Conservation (phyloP, 768 basidiomycete species). For the Lentinula raphanica region DNA sequence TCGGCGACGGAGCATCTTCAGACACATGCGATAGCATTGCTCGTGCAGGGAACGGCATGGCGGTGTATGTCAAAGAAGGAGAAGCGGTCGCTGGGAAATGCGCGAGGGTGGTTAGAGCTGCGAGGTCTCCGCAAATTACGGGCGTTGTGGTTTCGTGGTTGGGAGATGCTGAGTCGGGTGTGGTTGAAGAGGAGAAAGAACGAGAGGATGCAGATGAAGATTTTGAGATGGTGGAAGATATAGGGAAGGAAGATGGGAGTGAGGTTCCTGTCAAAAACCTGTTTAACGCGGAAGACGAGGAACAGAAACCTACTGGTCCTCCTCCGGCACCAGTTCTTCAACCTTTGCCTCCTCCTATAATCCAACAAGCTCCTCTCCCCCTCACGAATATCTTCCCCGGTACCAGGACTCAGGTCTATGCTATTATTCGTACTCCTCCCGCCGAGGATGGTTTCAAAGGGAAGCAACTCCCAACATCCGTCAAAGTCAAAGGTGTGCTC, state of each 20-base stretch:
- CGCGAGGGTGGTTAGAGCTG: slow-evolving; percentile 4
- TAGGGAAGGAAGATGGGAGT: too few species aligned
- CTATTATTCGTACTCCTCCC: not conserved
- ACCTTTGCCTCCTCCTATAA: slow-evolving; percentile 1
- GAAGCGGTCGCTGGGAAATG: slow-evolving; percentile 6
- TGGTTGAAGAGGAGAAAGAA: not conserved
- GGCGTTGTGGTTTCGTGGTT: not conserved
- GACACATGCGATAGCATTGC: slow-evolving; percentile 13
- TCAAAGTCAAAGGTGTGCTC: not conserved
- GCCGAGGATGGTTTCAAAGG: not conserved
- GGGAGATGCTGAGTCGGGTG: not conserved
- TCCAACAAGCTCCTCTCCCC: slow-evolving; percentile 6
- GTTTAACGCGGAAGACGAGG: not conserved
- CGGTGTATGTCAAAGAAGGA: not conserved
- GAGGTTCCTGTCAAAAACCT: not conserved
- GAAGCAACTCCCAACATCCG: not conserved
- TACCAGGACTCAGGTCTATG: slow-evolving; percentile 3
- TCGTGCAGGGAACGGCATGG: slow-evolving; percentile 8
- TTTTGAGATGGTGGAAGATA: not conserved
- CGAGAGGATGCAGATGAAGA: not conserved
- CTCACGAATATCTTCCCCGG: slow-evolving; percentile 1
- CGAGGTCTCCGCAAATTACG: slow-evolving; percentile 5
- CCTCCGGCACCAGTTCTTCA: not conserved
- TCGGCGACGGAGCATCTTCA: slow-evolving; percentile 11
- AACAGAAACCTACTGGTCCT: not conserved